phyloP scores from a whole-genome alignment of 1,139 yeast species.

The Zygosaccharomyces pseudobailii region DNA sequence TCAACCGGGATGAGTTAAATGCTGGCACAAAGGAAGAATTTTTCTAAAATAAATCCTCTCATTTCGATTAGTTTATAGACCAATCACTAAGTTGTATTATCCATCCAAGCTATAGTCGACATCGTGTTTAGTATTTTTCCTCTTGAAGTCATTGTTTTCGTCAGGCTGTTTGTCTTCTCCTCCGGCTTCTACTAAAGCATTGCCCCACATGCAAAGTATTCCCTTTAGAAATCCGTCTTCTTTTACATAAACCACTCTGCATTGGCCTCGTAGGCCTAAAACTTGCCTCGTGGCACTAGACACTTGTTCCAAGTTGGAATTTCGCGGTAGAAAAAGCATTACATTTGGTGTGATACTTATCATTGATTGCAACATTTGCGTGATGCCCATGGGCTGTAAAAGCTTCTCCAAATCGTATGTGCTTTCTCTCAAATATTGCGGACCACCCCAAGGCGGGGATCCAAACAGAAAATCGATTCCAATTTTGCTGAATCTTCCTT shows the following conservation, averaged over 20 bases:
- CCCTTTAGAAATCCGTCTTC: constrained; percentile 48
- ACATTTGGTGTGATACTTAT: constrained; percentile 47
- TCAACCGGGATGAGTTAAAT: constrained; percentile 6
- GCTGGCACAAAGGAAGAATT: constrained; percentile 3
- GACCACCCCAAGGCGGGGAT: constrained; percentile 99
- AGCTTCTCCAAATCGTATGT: constrained; percentile 44
- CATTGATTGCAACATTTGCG: constrained; percentile 43
- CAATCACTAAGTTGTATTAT: constrained; percentile 1
- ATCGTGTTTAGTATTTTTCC: not conserved
- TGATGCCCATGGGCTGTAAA: constrained; percentile 47
- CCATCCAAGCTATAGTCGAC: constrained; percentile 24
- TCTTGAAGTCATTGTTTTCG: too few species aligned
- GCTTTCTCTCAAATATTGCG: constrained; percentile 47
- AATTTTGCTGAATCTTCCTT: constrained; percentile 26
- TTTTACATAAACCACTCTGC: constrained; percentile 47
- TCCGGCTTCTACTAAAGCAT: constrained; percentile 21
- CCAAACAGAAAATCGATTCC: constrained; percentile 65
- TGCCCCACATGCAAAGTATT: constrained; percentile 58
- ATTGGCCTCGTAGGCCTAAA: constrained; percentile 42
- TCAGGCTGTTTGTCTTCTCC: constrained; percentile 2
- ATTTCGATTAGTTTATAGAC: not conserved
- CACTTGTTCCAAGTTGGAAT: constrained; percentile 56
- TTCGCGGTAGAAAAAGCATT: constrained; percentile 73
- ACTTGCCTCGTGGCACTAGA: constrained; percentile 43
- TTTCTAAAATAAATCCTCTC: not conserved